Evolutionary conservation across 495 filamentous ascomycete genomes (phyloP).

Genomic region (Lasiosphaeria ovina): DNA sequence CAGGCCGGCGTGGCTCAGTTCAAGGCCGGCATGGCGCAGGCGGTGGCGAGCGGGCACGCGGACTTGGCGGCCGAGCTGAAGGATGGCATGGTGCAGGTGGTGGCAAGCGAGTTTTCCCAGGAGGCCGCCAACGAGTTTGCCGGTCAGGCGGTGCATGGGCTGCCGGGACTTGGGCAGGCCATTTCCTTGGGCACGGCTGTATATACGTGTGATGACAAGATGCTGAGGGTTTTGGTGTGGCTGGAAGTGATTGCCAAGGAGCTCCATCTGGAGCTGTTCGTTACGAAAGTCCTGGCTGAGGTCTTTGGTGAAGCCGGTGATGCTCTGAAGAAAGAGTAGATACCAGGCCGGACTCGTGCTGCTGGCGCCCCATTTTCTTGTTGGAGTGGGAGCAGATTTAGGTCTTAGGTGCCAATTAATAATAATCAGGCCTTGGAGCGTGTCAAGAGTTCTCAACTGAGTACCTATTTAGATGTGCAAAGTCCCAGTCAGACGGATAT

Average conservation of each 20-base stretch:
- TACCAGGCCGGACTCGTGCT: too few relatives aligned
- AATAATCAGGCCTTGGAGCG: too few relatives aligned
- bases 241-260: background rate
- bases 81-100: background rate
- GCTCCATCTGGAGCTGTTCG: background rate
- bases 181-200: background rate
- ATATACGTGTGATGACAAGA: background rate
- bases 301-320: too few relatives aligned
- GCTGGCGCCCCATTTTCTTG: too few relatives aligned
- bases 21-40: background rate
- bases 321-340: too few relatives aligned
- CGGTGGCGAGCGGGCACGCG: background rate
- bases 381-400: too few relatives aligned
- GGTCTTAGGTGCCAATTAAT: too few relatives aligned
- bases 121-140: background rate
- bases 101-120: background rate
- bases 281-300: background rate
- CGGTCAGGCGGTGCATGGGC: background rate
- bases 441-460: too few relatives aligned
- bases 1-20: background rate
- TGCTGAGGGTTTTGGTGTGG: background rate
- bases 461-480: too few relatives aligned
- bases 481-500: too few relatives aligned
- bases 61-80: background rate
- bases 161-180: background rate